Percentiles rank a stretch among this genome's conserved stretches.
phyloP scores from a whole-genome alignment of 2,329 filamentous ascomycete genomes.

The Nakataea oryzae region DNA sequence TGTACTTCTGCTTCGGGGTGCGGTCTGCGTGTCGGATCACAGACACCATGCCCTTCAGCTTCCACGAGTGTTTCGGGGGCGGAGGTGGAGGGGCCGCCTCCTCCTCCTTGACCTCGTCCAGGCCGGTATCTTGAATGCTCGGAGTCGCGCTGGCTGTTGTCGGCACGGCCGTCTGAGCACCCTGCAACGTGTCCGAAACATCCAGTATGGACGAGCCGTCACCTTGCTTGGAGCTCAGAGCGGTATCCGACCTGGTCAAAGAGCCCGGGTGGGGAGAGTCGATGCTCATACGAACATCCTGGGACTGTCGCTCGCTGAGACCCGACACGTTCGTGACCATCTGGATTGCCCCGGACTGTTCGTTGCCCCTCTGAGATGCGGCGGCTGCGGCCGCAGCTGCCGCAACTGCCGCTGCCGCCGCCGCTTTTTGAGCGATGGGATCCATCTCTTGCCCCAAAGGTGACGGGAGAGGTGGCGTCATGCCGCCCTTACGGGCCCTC shows the following conservation, averaged over 20 bases:
- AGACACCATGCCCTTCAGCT: conserved; percentile 92
- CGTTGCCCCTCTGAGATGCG: background rate
- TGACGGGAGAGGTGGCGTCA: conserved; percentile 44
- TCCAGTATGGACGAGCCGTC: background rate
- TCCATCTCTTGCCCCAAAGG: conserved; percentile 26
- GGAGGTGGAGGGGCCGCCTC: conserved; percentile 51
- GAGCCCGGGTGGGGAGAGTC: background rate
- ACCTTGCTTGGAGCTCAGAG: background rate
- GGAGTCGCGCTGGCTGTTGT: conserved; percentile 28
- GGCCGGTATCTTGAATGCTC: conserved; percentile 19
- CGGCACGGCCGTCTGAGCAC: conserved; percentile 25
- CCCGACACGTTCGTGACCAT: background rate
- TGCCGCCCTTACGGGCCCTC: conserved; percentile 52
- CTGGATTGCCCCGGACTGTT: background rate
- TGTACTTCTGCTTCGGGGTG: conserved; percentile 98
- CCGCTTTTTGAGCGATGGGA: conserved; percentile 23
- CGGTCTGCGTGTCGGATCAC: conserved; percentile 94
- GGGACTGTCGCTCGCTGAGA: background rate
- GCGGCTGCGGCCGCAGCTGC: conserved; percentile 6
- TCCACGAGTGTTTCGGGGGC: conserved; percentile 87
- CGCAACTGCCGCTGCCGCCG: conserved; percentile 7
- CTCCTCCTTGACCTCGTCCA: conserved; percentile 17
- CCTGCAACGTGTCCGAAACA: conserved; percentile 9
- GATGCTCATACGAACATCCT: background rate
- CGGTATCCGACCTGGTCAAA: background rate